Conservation (phyloP, 148 eudicot genomes). For the Persicaria maculosa region DNA sequence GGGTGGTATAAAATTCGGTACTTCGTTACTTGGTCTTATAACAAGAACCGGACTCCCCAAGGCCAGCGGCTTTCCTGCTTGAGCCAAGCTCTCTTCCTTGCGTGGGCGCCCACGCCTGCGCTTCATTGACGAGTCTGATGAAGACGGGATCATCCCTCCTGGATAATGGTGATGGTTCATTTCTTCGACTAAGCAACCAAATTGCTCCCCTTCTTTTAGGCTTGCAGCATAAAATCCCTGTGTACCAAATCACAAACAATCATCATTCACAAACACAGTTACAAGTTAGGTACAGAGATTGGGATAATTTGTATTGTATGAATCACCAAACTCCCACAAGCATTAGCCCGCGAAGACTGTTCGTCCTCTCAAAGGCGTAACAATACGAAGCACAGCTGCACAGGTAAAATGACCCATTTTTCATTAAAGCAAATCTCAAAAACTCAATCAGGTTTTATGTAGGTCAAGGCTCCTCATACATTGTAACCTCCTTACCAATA, state of each 20-base stretch:
- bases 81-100: background rate
- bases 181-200: background rate
- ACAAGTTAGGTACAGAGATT: too few species aligned
- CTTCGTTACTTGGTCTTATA: background rate
- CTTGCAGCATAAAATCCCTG: background rate
- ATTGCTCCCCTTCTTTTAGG: too few species aligned
- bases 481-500: too few species aligned
- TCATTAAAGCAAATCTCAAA: too few species aligned
- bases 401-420: too few species aligned
- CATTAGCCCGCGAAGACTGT: too few species aligned
- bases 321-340: too few species aligned
- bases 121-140: background rate
- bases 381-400: too few species aligned
- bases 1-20: background rate
- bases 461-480: too few species aligned
- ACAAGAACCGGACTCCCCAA: background rate
- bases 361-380: too few species aligned
- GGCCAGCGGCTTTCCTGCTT: background rate
- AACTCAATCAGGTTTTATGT: too few species aligned
- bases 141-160: background rate
- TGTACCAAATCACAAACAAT: background rate
- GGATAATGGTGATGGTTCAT: background rate
- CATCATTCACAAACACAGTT: background rate
- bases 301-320: too few species aligned
- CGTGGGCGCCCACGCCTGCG: conserved; percentile 10